phyloP scores from a whole-genome alignment of 73 alveolate species.

The Paramecium biaurelia region DNA sequence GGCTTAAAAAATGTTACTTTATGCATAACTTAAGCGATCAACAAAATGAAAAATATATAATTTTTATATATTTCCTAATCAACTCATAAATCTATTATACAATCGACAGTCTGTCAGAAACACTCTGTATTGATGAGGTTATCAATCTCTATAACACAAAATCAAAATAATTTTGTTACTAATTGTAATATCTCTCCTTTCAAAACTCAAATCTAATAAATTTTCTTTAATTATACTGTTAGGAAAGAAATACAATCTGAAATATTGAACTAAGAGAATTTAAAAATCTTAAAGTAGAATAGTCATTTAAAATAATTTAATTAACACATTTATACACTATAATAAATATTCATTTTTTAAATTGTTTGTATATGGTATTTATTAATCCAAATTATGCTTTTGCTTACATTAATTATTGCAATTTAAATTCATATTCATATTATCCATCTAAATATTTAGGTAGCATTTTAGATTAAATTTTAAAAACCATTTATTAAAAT shows the following conservation, averaged over 20 bases:
- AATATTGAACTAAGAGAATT: not conserved
- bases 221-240: too few relatives aligned
- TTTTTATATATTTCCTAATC: not conserved
- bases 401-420: not conserved
- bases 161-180: too few relatives aligned
- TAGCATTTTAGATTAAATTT: not conserved
- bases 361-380: not conserved
- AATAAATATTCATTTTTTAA: not conserved
- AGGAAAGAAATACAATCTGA: not conserved
- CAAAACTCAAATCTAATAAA: not conserved
- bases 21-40: conserved; percentile 18
- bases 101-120: not conserved
- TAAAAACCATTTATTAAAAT: not conserved
- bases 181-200: not conserved
- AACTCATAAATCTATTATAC: not conserved
- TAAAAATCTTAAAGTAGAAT: not conserved
- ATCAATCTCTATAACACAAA: not conserved
- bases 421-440: not conserved
- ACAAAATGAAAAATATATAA: not conserved
- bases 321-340: not conserved
- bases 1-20: conserved; percentile 7
- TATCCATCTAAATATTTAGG: not conserved
- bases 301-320: not conserved
- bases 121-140: not conserved
- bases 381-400: not conserved